These are phyloP conservation scores for Betula pendula DNA, from an alignment of 306 rosid genomes.

Conservation along the genomic window DNA sequence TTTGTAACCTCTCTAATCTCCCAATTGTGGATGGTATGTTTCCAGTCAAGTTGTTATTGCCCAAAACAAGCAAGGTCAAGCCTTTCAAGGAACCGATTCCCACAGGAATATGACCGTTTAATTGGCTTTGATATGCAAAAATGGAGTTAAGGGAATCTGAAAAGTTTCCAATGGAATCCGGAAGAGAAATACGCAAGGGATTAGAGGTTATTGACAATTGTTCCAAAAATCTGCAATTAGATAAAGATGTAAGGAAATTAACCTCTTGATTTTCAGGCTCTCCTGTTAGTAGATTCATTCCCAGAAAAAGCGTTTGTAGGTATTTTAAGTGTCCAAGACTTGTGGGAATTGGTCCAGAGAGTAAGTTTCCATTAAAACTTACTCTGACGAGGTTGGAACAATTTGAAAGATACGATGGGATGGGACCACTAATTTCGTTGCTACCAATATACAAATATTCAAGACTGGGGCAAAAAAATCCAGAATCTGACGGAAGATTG, in stretches of 20 bases:
- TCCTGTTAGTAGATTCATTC: not conserved
- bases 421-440: not conserved
- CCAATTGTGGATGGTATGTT: not conserved
- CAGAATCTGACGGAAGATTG: not conserved
- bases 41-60: not conserved
- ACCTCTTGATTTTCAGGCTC: not conserved
- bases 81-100: not conserved
- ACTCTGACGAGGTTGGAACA: not conserved
- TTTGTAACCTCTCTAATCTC: not conserved
- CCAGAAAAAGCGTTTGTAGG: not conserved
- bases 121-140: not conserved
- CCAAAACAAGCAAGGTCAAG: not conserved
- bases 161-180: not conserved
- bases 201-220: accelerated
- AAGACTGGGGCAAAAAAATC: not conserved
- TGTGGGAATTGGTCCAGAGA: not conserved
- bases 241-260: not conserved
- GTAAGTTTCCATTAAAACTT: not conserved
- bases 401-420: not conserved
- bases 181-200: not conserved
- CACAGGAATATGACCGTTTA: not conserved
- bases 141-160: not conserved
- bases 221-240: not conserved
- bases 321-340: not conserved
- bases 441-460: accelerated